These are phyloP conservation scores for Flaveria sonorensis DNA, from an alignment of 129 eudicot genomes.

Conservation along the genomic window DNA sequence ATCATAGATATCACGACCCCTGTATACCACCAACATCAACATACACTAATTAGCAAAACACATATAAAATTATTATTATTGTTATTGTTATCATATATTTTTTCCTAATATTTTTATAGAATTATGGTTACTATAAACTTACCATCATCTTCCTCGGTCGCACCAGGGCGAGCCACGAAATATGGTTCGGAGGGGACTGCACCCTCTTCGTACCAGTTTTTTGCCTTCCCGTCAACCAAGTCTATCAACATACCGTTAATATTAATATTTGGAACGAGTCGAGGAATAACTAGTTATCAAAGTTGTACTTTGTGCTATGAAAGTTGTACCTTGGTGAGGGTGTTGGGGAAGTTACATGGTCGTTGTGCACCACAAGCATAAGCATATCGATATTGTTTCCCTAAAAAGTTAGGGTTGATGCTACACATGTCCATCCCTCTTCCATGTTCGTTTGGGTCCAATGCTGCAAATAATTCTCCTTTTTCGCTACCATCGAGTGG, in stretches of 20 bases:
- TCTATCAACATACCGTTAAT: conserved; percentile 52
- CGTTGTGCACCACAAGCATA: conserved; percentile 95
- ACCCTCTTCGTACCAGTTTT: conserved; percentile 86
- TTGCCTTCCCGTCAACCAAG: conserved; percentile 69
- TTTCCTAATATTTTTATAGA: neutral
- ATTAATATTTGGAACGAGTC: neutral
- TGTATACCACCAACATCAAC: conserved; percentile 20
- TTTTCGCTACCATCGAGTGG: conserved; percentile 86
- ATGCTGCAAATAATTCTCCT: conserved; percentile 79
- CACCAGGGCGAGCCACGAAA: conserved; percentile 92
- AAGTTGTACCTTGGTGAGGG: conserved; percentile 82
- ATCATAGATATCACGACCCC: conserved; percentile 87
- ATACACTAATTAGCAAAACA: neutral
- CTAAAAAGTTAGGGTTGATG: conserved; percentile 74
- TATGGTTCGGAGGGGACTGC: conserved; percentile 89
- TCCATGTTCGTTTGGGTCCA: conserved; percentile 92
- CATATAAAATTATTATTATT: too few relatives aligned
- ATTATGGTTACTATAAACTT: conserved; percentile 4
- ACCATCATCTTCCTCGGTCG: conserved; percentile 96
- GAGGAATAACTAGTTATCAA: neutral
- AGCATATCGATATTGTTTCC: conserved; percentile 81
- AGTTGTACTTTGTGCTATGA: neutral
- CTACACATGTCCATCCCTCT: conserved; percentile 97
- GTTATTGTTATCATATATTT: neutral
- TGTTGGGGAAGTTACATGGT: conserved; percentile 95